These are phyloP conservation scores for Chlamydomonas sp. DNA, from an alignment of 139 green algal genomes.

Conservation along the genomic window DNA sequence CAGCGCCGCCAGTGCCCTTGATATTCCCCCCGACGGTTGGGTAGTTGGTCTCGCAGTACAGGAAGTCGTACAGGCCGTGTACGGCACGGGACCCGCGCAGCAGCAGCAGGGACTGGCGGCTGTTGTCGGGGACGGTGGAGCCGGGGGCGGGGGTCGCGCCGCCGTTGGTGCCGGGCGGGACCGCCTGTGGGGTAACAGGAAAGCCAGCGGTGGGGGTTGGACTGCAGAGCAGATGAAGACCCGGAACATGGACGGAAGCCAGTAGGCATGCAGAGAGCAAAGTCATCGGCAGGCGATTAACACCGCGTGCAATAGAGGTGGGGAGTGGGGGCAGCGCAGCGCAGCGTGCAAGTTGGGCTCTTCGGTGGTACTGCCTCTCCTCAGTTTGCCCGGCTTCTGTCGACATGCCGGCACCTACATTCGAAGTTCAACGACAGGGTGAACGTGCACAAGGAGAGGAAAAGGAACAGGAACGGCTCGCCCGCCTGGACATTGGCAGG, in stretches of 20 bases:
- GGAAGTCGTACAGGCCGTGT: constrained; percentile 70
- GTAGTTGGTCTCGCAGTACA: constrained; percentile 54
- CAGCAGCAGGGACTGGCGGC: constrained; percentile 60
- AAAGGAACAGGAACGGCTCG: background rate
- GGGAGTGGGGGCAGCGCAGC: no score
- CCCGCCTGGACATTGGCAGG: no score
- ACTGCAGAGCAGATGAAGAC: background rate
- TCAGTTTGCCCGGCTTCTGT: background rate
- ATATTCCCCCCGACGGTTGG: background rate
- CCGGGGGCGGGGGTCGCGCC: background rate
- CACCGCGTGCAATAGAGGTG: no score
- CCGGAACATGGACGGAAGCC: background rate
- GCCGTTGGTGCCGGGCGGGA: background rate
- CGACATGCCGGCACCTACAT: background rate
- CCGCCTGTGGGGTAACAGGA: background rate
- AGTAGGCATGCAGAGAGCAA: background rate
- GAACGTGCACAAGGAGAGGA: background rate
- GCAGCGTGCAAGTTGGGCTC: no score
- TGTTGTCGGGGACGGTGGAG: constrained; percentile 44
- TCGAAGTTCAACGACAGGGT: background rate
- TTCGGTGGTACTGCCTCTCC: no score
- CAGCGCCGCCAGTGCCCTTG: background rate
- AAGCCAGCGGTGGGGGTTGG: background rate
- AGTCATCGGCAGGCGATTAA: background rate
- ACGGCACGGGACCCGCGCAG: constrained; percentile 59